Conservation (phyloP, 1,284 basidiomycete genomes). For the Microstroma glucosiphilum region DNA sequence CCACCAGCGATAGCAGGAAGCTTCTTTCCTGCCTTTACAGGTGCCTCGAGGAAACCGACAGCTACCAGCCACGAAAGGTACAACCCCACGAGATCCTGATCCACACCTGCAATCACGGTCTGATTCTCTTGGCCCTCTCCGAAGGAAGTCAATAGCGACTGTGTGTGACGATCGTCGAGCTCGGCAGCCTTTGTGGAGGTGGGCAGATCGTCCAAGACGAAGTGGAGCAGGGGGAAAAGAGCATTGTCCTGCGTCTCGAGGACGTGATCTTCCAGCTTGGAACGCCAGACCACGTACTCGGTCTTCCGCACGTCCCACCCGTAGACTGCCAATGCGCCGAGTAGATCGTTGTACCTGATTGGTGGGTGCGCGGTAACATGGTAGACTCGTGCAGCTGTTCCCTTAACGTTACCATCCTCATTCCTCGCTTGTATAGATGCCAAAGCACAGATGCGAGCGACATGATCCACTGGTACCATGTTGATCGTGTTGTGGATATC, state of each 20-base stretch:
- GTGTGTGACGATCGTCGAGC: constrained; percentile 79
- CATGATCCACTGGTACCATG: constrained; percentile 96
- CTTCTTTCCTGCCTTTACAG: constrained; percentile 45
- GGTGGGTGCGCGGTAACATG: constrained; percentile 82
- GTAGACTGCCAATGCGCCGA: constrained; percentile 68
- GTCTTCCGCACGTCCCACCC: constrained; percentile 73
- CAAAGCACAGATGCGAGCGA: constrained; percentile 69
- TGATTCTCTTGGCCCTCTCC: constrained; percentile 50
- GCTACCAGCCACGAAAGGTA: constrained; percentile 92
- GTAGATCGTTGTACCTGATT: constrained; percentile 83
- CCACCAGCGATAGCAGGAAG: too few relatives aligned
- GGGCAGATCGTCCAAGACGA: constrained; percentile 87
- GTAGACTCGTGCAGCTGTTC: constrained; percentile 63
- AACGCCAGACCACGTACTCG: constrained; percentile 89
- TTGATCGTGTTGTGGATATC: constrained; percentile 98
- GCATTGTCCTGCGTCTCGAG: constrained; percentile 83
- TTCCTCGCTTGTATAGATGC: constrained; percentile 25
- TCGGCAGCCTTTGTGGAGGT: constrained; percentile 92
- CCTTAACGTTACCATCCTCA: constrained; percentile 58
- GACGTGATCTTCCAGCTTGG: constrained; percentile 87
- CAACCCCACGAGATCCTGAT: constrained; percentile 68
- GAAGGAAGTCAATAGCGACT: constrained; percentile 60
- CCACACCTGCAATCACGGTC: constrained; percentile 63
- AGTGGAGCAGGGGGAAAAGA: constrained; percentile 70
- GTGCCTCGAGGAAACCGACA: constrained; percentile 75